Evolutionary conservation across 352 stramenopile species (phyloP).

Genomic region (Aphanomyces invadans): DNA sequence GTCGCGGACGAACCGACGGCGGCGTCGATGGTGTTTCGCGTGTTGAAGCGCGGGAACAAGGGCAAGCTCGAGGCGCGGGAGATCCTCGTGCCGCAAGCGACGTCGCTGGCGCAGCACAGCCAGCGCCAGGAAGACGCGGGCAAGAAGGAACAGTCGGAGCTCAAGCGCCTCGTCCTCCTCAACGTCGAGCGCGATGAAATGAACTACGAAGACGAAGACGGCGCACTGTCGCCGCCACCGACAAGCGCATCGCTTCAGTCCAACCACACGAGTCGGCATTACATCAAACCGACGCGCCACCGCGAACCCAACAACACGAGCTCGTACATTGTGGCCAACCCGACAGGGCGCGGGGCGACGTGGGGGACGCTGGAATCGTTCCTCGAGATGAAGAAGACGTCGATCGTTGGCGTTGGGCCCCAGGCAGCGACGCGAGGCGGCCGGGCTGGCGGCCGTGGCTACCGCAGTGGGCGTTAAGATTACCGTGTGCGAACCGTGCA

Average conservation of each 20-base stretch:
- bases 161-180: constrained; percentile 80
- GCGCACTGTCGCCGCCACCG: neutral
- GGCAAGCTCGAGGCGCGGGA: constrained; percentile 93
- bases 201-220: constrained; percentile 27
- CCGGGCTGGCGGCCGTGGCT: neutral
- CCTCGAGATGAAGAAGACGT: constrained; percentile 4
- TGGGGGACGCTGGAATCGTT: constrained; percentile 22
- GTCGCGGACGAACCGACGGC: neutral
- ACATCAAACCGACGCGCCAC: neutral
- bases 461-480: neutral
- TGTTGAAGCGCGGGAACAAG: constrained; percentile 95
- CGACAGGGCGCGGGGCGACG: neutral
- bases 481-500: neutral
- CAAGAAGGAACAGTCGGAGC: constrained; percentile 80
- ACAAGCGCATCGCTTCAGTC: constrained; percentile 6
- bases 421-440: neutral
- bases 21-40: constrained; percentile 81
- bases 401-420: constrained; percentile 1
- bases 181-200: constrained; percentile 82
- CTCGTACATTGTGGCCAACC: constrained; percentile 16
- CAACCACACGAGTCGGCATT: constrained; percentile 8
- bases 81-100: constrained; percentile 88
- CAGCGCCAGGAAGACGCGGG: constrained; percentile 78
- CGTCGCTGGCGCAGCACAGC: constrained; percentile 88
- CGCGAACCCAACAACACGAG: constrained; percentile 6